Evolutionary conservation across 148 eudicot species (phyloP).

Genomic region (Fagopyrum homotropicum): DNA sequence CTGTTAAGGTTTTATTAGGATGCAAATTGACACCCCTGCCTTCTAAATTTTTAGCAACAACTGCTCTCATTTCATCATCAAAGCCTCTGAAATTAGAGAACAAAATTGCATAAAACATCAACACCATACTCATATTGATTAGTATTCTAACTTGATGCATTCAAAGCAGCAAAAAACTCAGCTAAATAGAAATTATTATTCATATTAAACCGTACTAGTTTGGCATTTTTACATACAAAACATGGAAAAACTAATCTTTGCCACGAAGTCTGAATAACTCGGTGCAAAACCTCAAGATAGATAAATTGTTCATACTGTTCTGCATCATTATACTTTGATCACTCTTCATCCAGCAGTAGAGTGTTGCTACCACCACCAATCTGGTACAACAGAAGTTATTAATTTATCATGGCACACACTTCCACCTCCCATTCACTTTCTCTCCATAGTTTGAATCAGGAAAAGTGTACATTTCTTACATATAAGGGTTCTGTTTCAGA

Average conservation of each 20-base stretch:
- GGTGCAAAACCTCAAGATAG: background rate
- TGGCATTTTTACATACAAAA: too few relatives aligned
- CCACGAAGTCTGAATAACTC: background rate
- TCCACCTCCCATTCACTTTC: background rate
- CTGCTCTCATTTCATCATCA: constrained; percentile 98
- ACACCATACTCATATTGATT: background rate
- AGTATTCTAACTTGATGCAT: background rate
- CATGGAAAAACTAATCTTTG: background rate
- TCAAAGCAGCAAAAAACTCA: background rate
- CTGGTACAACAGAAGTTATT: background rate
- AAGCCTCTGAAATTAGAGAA: constrained; percentile 55
- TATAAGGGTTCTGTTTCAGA: too few relatives aligned
- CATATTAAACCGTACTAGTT: background rate
- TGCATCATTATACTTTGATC: background rate
- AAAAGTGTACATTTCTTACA: too few relatives aligned
- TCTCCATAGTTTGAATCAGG: background rate
- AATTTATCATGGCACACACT: background rate
- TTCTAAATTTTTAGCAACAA: constrained; percentile 82
- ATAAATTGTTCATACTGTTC: background rate
- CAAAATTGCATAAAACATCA: background rate
- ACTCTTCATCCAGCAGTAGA: background rate
- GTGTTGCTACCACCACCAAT: background rate
- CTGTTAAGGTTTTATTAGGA: constrained; percentile 53
- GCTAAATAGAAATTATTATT: background rate
- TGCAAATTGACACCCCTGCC: constrained; percentile 87